phyloP scores from a whole-genome alignment of 805 yeast genomes.

The Ogataea kodamae region DNA sequence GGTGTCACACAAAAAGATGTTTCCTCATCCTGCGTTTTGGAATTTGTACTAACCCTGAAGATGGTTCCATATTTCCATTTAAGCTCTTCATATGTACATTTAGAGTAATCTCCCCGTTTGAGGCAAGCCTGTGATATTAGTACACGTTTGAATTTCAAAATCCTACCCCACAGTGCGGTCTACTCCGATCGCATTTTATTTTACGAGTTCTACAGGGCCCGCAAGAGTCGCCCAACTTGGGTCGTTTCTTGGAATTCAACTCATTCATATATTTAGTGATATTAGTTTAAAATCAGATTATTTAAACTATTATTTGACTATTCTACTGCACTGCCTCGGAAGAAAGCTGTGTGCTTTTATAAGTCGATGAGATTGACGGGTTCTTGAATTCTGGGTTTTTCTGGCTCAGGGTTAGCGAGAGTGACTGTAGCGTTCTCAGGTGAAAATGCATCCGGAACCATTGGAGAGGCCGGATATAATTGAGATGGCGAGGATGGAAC shows the following conservation, averaged over 20 bases:
- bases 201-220: not conserved
- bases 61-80: slow-evolving; percentile 1
- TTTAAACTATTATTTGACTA: slow-evolving; percentile 1
- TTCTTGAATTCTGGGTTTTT: slow-evolving; percentile 10
- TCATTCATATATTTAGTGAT: no score
- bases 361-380: slow-evolving; percentile 24
- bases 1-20: no score
- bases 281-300: no score
- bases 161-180: not conserved
- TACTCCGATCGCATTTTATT: not conserved
- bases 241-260: no score
- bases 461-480: slow-evolving; percentile 14
- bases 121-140: no score
- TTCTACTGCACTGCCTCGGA: slow-evolving; percentile 8
- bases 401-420: slow-evolving; percentile 2
- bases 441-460: slow-evolving; percentile 3
- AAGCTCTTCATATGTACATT: slow-evolving; percentile 25
- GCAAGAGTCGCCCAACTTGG: not conserved
- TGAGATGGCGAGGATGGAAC: slow-evolving; percentile 16
- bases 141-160: not conserved
- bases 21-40: slow-evolving; percentile 1
- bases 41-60: no score
- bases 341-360: slow-evolving; percentile 5
- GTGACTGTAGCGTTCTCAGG: not conserved
- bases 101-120: slow-evolving; percentile 23